Conservation (phyloP, 2,329 filamentous ascomycete species). For the Aurifilum marmelostoma region DNA sequence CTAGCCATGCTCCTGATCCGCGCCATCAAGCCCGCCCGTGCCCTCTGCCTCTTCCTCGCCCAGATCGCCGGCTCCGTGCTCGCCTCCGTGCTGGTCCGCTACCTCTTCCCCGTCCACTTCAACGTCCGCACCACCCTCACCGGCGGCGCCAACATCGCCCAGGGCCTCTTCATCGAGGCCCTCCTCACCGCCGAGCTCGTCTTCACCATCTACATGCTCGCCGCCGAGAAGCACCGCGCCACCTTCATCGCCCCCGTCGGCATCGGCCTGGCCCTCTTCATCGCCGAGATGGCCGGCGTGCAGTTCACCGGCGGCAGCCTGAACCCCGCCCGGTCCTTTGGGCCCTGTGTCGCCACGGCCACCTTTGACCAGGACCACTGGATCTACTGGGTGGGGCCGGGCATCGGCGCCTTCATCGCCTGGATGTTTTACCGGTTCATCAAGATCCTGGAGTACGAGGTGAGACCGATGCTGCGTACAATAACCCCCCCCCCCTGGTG, state of each 20-base stretch:
- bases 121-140: constrained; percentile 47
- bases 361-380: constrained; percentile 45
- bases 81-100: constrained; percentile 46
- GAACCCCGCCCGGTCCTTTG: constrained; percentile 35
- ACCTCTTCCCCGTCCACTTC: constrained; percentile 48
- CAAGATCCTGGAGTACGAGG: constrained; percentile 46
- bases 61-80: constrained; percentile 54
- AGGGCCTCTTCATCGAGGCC: constrained; percentile 55
- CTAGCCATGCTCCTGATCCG: constrained; percentile 56
- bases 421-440: constrained; percentile 45
- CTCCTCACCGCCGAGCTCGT: constrained; percentile 52
- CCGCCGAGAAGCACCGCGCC: constrained; percentile 52
- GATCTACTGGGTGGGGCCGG: constrained; percentile 50
- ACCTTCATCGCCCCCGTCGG: constrained; percentile 54
- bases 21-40: constrained; percentile 50
- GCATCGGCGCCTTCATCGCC: constrained; percentile 40
- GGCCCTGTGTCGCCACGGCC: constrained; percentile 48
- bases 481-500: too few relatives aligned
- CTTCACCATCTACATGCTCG: constrained; percentile 56
- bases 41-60: constrained; percentile 50
- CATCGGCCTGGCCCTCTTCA: constrained; percentile 51
- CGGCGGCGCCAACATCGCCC: constrained; percentile 44
- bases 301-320: constrained; percentile 49
- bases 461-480: constrained; percentile 18
- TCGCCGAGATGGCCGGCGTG: constrained; percentile 49